Base-by-base conservation (phyloP, 768 basidiomycete species). In the Phlegmacium glaucopus region DNA sequence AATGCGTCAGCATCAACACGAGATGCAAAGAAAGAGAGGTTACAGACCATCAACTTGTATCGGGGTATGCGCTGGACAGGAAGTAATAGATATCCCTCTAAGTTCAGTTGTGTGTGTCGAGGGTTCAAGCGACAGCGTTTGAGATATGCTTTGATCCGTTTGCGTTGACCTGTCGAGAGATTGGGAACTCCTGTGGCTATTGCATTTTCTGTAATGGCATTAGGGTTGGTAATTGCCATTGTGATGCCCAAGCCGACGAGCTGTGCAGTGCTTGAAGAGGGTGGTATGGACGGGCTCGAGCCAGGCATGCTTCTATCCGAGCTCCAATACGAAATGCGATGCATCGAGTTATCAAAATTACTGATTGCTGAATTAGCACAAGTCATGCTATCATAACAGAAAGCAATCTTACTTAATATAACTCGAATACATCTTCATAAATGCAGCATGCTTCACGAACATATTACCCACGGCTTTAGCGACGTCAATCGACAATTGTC, bases 341-440 rank as follows among this genome's bases (percentile, higher is more conserved):
- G 82, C 9, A 94, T 79, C 2, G 93, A 89, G 62, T 85, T 91
- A 64, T 98, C 94, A 65, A 97, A 98, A 65, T 95, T 94, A 68
- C 91, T 94, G 57, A 29, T 39, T 27, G 25, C 45, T 34, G 64
- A 55, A 39, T 45, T n/a, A 45, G 47, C 46, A 35, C 29, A 30
- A 30, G 35, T 7, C 2, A 18, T 22, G 26, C 6, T 16, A 27
- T 50, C 29, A 44, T 12, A 25, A 38, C 28, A 35, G 41, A 48
- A 29, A 41, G 32, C 48, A 8, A 10, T 50, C 52, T 62, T 63
- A 93, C 91, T 98, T 97, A 76, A 95, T 95, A 64, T 97, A 99
- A 37, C 87, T 89, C 27, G 93, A 94, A 65, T 99, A 99, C 88
- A 98, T 97, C 71, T 77, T 90, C 90, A 99, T 92, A 73, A 97